Base-by-base conservation (phyloP, 257 asterid genomes). In the Oldenlandia corymbosa region DNA sequence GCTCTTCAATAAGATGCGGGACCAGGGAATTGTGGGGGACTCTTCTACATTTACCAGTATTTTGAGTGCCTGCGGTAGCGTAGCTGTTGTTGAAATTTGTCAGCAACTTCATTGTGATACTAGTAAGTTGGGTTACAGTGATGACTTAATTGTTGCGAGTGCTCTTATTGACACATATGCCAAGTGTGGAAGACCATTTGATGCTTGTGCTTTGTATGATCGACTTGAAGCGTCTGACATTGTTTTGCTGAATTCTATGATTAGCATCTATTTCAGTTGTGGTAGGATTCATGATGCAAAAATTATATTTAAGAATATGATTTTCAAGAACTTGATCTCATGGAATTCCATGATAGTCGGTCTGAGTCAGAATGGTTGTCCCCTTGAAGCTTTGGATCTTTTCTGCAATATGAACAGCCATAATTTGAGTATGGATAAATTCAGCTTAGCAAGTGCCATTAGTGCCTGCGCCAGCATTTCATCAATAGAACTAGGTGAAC, bases 261-360 rank as follows among this genome's bases (percentile, higher is more conserved):
- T 92, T 71, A 74, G 88, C 57, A 72, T 84, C 65, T 81, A 83
- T 76, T 85, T 75, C 49, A 82, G 64, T 66, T 79, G 85, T 48
- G 83, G 94, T 54, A 84, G 80, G 81, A 76, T 85, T 61, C 78
- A 74, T 64, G 93, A 87, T 62, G 99, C 99, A 10, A 85, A 79
- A 59, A 41, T 28, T 26, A 75, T 92, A 55, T 92, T 89, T 69
- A 46, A 27, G 65, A 66, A 60, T 16, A 87, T 87, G 81, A 71
- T 77, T 24, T 66, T 14, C 37, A 92, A 84, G 77, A 87, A 84
- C 71, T 75, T 87, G 84, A 87, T 92, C 61, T 83, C 99, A 17
- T 92, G 99, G 99, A 92, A 92, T 58, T 83, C 95, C 23, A 86
- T 92, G 84, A 72, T 89, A 1, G 84, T 78, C 39, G 99, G 99